A percentile compares a stretch with the other conserved stretches of the same genome.
Evolutionary conservation across 495 filamentous ascomycete genomes (phyloP).

Genomic region (Aspergillus cristatus): DNA sequence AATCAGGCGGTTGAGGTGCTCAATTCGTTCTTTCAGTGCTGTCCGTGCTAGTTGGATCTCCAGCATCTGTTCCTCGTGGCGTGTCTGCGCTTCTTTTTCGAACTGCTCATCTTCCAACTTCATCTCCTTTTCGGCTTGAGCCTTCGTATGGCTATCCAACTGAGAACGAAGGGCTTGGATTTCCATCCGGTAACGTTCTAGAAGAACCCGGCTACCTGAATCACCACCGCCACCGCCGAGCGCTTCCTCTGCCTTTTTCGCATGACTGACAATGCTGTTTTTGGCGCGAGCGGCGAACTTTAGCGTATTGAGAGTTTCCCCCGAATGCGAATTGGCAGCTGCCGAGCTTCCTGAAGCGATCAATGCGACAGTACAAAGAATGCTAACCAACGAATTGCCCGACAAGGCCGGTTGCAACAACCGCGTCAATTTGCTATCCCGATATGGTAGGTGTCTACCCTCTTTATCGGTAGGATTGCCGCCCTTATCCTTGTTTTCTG

Average conservation of each 20-base stretch:
- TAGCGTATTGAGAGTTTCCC: constrained; percentile 88
- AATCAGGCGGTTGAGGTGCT: constrained; percentile 93
- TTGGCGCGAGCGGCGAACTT: constrained; percentile 95
- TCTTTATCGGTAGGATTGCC: constrained; percentile 67
- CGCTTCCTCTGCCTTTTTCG: constrained; percentile 89
- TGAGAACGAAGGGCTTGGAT: constrained; percentile 75
- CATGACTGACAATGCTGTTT: constrained; percentile 96
- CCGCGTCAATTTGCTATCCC: constrained; percentile 94
- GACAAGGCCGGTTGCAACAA: constrained; percentile 88
- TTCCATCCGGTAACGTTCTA: constrained; percentile 92
- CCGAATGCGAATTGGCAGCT: constrained; percentile 56
- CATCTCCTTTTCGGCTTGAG: constrained; percentile 57
- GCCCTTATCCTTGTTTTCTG: constrained; percentile 76
- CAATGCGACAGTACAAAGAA: constrained; percentile 89
- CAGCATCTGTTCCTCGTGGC: constrained; percentile 94
- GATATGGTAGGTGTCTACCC: constrained; percentile 84
- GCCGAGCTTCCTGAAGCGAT: constrained; percentile 56
- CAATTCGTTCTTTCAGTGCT: constrained; percentile 92
- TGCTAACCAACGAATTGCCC: constrained; percentile 89
- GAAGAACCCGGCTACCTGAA: constrained; percentile 72
- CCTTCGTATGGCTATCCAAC: constrained; percentile 67
- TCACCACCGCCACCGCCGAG: constrained; percentile 61
- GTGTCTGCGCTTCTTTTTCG: constrained; percentile 71
- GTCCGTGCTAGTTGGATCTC: constrained; percentile 97
- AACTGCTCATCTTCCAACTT: constrained; percentile 60